Conservation (phyloP, 805 yeast species). For the Suhomyces tanzawaensis region DNA sequence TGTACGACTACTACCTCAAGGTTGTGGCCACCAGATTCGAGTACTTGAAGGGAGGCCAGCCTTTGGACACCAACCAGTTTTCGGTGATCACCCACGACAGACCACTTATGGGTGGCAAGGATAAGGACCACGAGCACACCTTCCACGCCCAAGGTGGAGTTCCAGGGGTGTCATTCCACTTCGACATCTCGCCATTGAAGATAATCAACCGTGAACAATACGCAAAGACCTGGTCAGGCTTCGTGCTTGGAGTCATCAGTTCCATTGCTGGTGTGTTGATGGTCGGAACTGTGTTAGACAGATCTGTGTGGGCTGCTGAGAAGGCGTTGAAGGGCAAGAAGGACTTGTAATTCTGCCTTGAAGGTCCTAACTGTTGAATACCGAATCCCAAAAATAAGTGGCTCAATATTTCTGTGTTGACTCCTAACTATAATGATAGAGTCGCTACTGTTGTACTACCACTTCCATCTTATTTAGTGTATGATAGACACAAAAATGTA, state of each 20-base stretch:
- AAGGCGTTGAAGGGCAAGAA: conserved; percentile 69
- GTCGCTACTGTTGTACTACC: no score
- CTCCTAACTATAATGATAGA: no score
- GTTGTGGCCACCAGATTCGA: conserved; percentile 89
- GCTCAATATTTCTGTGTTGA: no score
- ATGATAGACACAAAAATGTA: no score
- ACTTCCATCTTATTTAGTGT: no score
- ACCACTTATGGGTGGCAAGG: conserved; percentile 82
- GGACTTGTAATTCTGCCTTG: no score
- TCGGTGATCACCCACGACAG: conserved; percentile 86
- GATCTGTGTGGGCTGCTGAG: conserved; percentile 87
- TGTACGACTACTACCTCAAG: conserved; percentile 76
- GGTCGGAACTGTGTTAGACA: conserved; percentile 85
- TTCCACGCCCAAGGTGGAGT: conserved; percentile 79
- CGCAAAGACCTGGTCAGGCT: conserved; percentile 77
- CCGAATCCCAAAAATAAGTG: no score
- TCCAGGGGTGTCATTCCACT: conserved; percentile 84
- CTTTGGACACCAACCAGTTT: conserved; percentile 83
- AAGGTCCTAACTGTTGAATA: no score
- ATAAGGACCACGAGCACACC: conserved; percentile 87
- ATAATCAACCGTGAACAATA: conserved; percentile 79
- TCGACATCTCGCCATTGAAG: conserved; percentile 91
- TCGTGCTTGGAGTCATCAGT: conserved; percentile 77
- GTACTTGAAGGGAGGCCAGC: conserved; percentile 48
- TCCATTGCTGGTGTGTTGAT: conserved; percentile 93